Percentiles rank a stretch among this genome's conserved stretches.
Conservation (phyloP, 73 alveolate species). For the Breviolum minutum region DNA sequence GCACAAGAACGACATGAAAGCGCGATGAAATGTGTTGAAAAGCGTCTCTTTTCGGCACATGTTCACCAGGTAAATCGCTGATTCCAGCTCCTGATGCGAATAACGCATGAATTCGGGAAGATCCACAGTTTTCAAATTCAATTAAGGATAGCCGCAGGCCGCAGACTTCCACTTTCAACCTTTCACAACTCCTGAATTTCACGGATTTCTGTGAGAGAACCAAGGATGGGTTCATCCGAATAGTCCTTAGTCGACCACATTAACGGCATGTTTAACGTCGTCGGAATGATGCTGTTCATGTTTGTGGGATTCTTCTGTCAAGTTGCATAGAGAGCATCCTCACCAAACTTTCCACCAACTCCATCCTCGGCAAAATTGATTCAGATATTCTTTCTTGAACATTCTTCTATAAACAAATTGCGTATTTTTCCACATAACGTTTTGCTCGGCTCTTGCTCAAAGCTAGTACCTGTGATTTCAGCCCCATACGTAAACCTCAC, state of each 20-base stretch:
- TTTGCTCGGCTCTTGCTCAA: too few relatives aligned
- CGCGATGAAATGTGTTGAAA: too few relatives aligned
- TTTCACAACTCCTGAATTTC: constrained; percentile 13
- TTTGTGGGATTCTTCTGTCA: neutral
- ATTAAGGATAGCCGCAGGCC: too few relatives aligned
- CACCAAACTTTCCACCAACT: constrained; percentile 82
- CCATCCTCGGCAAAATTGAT: constrained; percentile 30
- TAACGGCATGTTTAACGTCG: neutral
- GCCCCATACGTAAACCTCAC: constrained; percentile 62
- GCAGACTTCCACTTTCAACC: too few relatives aligned
- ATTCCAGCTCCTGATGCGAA: constrained; percentile 12
- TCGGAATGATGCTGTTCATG: neutral
- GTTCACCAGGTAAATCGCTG: constrained; percentile 41
- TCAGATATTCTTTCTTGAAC: neutral
- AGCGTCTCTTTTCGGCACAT: constrained; percentile 56
- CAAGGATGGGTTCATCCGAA: constrained; percentile 76
- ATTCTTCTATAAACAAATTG: too few relatives aligned
- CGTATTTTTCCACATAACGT: too few relatives aligned
- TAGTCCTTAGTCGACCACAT: neutral
- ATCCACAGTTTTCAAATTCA: too few relatives aligned
- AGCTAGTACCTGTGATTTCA: neutral
- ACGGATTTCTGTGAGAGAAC: constrained; percentile 42
- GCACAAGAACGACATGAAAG: too few relatives aligned
- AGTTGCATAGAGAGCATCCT: constrained; percentile 60
- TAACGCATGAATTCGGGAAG: neutral